Percentiles rank a stretch among this genome's conserved stretches.
These are phyloP conservation scores for Ceratocystis variospora DNA, from an alignment of 2,329 filamentous ascomycete genomes.

Conservation along the genomic window DNA sequence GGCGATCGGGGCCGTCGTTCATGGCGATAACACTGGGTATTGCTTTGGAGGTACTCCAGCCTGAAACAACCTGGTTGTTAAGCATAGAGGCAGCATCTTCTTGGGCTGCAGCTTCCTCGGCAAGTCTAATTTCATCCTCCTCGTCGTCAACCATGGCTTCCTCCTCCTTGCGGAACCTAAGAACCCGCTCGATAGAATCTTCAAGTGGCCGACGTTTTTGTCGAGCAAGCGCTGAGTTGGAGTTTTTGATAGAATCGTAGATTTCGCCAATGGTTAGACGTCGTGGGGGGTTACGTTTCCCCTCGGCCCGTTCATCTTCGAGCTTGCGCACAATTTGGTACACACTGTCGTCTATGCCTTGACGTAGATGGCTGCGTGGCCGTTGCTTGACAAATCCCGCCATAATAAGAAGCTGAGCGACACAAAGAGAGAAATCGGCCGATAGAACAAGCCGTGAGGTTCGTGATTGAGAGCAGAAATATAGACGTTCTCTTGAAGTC, in stretches of 20 bases:
- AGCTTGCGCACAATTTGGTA: conserved; percentile 69
- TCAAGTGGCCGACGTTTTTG: conserved; percentile 71
- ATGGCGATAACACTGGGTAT: conserved; percentile 20
- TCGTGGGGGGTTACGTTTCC: conserved; percentile 23
- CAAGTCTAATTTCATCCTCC: conserved; percentile 26
- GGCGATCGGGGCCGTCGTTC: conserved; percentile 25
- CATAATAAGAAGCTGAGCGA: conserved; percentile 20
- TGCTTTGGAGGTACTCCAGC: conserved; percentile 26
- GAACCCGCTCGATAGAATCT: conserved; percentile 69
- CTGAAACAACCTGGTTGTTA: conserved; percentile 32
- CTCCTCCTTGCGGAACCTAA: conserved; percentile 57
- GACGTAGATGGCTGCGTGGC: conserved; percentile 27
- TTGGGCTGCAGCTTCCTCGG: conserved; percentile 18
- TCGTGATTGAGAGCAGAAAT: background rate
- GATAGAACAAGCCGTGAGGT: background rate
- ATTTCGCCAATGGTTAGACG: conserved; percentile 45
- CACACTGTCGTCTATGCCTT: conserved; percentile 54
- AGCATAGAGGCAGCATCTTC: conserved; percentile 27
- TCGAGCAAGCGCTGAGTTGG: conserved; percentile 75
- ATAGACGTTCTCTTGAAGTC: background rate
- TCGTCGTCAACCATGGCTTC: conserved; percentile 38
- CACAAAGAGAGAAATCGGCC: background rate
- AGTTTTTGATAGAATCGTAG: conserved; percentile 68
- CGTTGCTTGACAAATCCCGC: conserved; percentile 22
- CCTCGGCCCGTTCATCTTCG: conserved; percentile 46